Evolutionary conservation across 176 grass and related monocot species (phyloP).

Genomic region (Alloteropsis semialata): DNA sequence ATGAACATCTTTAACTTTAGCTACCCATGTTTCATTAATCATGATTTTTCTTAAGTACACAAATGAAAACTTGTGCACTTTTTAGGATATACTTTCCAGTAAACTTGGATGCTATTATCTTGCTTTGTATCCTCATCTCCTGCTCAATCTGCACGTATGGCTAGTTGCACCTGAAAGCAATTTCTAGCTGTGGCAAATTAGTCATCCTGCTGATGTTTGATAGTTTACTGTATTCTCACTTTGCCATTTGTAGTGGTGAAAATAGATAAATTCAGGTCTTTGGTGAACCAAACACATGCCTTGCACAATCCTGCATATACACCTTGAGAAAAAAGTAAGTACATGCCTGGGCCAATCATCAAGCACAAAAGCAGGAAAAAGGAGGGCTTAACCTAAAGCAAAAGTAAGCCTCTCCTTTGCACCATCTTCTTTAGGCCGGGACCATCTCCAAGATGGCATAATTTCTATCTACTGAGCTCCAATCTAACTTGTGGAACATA

Average conservation of each 20-base stretch:
- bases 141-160: background rate
- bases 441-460: slow-evolving; percentile 25
- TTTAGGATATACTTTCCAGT: background rate
- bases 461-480: slow-evolving; percentile 4
- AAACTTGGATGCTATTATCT: background rate
- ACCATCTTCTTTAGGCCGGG: slow-evolving; percentile 10
- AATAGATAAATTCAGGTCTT: background rate
- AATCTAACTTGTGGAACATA: background rate
- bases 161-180: slow-evolving; percentile 3
- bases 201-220: background rate
- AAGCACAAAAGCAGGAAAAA: slow-evolving; percentile 45
- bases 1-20: background rate
- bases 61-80: background rate
- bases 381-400: slow-evolving; percentile 27
- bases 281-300: slow-evolving; percentile 11
- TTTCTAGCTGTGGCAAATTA: background rate
- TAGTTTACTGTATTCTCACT: background rate
- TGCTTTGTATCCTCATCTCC: slow-evolving; percentile 5
- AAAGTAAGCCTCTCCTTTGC: slow-evolving; percentile 30
- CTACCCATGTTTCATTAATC: background rate
- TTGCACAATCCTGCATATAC: slow-evolving; percentile 29
- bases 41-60: background rate
- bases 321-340: slow-evolving; percentile 27
- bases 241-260: slow-evolving; percentile 12
- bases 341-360: slow-evolving; percentile 30